Evolutionary conservation across 2,329 filamentous ascomycete genomes (phyloP).

Genomic region (Alternaria viburni): DNA sequence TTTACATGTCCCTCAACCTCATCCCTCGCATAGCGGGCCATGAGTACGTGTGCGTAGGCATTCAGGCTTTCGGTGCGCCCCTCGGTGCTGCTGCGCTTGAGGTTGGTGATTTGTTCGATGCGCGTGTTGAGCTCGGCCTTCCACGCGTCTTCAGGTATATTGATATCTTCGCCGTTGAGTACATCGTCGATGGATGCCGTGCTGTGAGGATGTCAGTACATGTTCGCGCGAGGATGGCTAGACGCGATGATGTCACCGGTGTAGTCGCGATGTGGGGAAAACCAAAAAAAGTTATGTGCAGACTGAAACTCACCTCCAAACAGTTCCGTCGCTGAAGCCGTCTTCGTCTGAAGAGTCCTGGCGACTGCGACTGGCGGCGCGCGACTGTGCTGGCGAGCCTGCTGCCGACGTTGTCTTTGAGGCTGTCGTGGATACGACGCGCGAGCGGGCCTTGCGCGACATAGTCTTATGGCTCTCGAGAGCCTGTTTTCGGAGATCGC

Average conservation of each 20-base stretch:
- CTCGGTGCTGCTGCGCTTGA: slow-evolving; percentile 78
- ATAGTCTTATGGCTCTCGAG: slow-evolving; percentile 75
- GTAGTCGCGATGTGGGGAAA: slow-evolving; percentile 8
- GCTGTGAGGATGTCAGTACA: slow-evolving; percentile 48
- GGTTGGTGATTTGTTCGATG: slow-evolving; percentile 74
- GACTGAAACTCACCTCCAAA: slow-evolving; percentile 58
- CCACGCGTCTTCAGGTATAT: slow-evolving; percentile 61
- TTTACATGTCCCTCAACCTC: slow-evolving; percentile 64
- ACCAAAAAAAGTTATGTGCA: slow-evolving; percentile 13
- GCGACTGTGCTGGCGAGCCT: slow-evolving; percentile 65
- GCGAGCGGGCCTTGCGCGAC: slow-evolving; percentile 70
- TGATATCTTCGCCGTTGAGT: slow-evolving; percentile 57
- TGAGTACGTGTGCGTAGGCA: slow-evolving; percentile 69
- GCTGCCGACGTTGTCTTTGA: slow-evolving; percentile 66
- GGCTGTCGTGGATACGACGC: slow-evolving; percentile 61
- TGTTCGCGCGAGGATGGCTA: slow-evolving; percentile 6
- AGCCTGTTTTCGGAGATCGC: slow-evolving; percentile 69
- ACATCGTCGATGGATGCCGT: slow-evolving; percentile 73
- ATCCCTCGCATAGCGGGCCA: slow-evolving; percentile 70
- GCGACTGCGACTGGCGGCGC: slow-evolving; percentile 58
- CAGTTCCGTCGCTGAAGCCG: slow-evolving; percentile 65
- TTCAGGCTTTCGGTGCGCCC: slow-evolving; percentile 70
- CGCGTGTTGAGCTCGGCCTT: slow-evolving; percentile 67
- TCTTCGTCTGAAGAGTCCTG: slow-evolving; percentile 71
- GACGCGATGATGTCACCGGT: slow-evolving; percentile 37